Conservation (phyloP, 2,329 filamentous ascomycete genomes). For the Ambrosiella xylebori region DNA sequence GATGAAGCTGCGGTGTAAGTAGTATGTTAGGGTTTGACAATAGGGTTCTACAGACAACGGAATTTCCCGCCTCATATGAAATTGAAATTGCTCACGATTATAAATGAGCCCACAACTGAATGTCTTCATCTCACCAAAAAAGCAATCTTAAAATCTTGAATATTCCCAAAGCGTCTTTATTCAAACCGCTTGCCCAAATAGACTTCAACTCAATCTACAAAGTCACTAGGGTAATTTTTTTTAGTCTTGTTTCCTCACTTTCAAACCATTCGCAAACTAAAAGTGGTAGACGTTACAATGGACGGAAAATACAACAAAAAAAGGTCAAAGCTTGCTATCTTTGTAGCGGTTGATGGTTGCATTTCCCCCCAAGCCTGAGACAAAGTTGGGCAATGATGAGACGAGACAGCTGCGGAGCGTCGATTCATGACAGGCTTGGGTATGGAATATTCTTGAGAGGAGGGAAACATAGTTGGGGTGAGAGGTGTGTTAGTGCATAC, state of each 20-base stretch:
- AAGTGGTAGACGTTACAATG: not conserved
- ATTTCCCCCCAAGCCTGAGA: not conserved
- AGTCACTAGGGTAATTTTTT: not conserved
- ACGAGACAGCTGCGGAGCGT: not conserved
- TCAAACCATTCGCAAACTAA: too few relatives aligned
- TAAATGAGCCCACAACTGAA: not conserved
- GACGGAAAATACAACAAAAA: not conserved
- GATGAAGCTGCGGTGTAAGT: too few relatives aligned
- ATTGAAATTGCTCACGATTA: too few relatives aligned
- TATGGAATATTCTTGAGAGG: too few relatives aligned
- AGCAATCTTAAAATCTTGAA: not conserved
- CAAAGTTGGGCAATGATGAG: not conserved
- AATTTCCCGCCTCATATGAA: too few relatives aligned
- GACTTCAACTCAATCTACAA: not conserved
- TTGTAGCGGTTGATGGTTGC: not conserved
- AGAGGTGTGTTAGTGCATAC: not conserved
- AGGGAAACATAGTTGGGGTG: too few relatives aligned
- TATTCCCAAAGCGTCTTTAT: not conserved
- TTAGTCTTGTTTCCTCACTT: too few relatives aligned
- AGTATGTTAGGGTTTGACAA: too few relatives aligned
- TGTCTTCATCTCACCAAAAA: not conserved
- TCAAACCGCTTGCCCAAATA: not conserved
- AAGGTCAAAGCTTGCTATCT: not conserved
- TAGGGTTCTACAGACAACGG: too few relatives aligned
- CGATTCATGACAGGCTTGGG: not conserved